Conservation (phyloP, 345 rosid genomes). For the Eucalyptus camaldulensis region DNA sequence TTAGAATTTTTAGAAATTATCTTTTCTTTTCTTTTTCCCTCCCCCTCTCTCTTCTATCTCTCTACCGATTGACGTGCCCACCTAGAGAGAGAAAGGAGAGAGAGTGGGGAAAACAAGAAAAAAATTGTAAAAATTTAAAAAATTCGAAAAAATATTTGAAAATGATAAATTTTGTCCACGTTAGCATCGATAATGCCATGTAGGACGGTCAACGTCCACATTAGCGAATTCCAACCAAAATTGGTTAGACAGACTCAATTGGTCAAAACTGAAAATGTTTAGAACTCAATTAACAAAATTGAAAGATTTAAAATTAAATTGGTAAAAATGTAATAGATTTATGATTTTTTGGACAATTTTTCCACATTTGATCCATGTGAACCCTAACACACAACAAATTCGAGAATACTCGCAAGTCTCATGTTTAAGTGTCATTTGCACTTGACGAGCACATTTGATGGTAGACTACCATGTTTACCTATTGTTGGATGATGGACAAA, state of each 20-base stretch:
- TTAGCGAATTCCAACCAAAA: fast-evolving
- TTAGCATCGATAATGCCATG: fast-evolving
- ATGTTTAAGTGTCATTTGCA: neutral
- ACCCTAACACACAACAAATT: neutral
- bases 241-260: fast-evolving
- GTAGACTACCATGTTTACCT: neutral
- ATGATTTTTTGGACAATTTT: neutral
- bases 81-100: fast-evolving
- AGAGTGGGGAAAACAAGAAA: neutral
- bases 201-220: fast-evolving
- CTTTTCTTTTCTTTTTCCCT: no score
- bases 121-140: no score
- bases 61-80: fast-evolving
- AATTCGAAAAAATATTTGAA: no score
- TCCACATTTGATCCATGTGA: neutral
- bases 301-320: no score
- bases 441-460: neutral
- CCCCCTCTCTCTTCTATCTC: no score
- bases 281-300: no score
- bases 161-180: no score
- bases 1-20: fast-evolving
- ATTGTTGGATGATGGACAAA: neutral
- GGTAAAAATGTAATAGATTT: no score
- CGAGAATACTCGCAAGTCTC: neutral
- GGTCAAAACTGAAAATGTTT: no score